These are phyloP conservation scores for Escallonia herrerae DNA, from an alignment of 129 eudicot species.

Conservation along the genomic window DNA sequence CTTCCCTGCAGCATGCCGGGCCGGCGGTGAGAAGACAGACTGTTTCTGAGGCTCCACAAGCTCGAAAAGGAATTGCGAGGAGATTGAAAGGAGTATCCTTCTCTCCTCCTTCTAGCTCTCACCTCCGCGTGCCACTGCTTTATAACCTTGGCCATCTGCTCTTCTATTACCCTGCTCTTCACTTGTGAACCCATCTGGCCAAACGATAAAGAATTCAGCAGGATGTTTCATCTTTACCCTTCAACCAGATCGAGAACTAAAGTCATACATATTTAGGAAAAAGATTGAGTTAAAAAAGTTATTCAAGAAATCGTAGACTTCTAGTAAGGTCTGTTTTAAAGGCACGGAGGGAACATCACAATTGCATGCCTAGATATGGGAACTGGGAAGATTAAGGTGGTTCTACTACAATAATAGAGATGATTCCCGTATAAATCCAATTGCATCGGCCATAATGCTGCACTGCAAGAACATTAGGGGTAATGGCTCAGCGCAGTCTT, in stretches of 20 bases:
- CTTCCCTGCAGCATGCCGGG: not conserved
- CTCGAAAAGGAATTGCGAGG: conserved; percentile 3
- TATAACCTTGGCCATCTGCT: conserved; percentile 22
- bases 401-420: too few species aligned
- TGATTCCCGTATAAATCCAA: too few species aligned
- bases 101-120: conserved; percentile 20
- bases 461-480: too few species aligned
- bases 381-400: too few species aligned
- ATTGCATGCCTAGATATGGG: too few species aligned
- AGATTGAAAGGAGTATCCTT: conserved; percentile 4
- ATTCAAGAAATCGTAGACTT: too few species aligned
- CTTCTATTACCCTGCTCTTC: conserved; percentile 25
- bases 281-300: too few species aligned
- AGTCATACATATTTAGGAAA: too few species aligned
- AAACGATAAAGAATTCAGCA: not conserved
- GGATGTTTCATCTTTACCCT: not conserved
- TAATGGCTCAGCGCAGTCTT: too few species aligned
- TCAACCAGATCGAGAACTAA: not conserved
- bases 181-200: conserved; percentile 46
- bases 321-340: too few species aligned
- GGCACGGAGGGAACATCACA: too few species aligned
- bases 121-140: conserved; percentile 43
- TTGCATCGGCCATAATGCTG: too few species aligned
- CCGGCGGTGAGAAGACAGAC: not conserved
- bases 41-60: conserved; percentile 7